phyloP scores from a whole-genome alignment of 2,329 filamentous ascomycete genomes.

The Aspergillus fijiensis region DNA sequence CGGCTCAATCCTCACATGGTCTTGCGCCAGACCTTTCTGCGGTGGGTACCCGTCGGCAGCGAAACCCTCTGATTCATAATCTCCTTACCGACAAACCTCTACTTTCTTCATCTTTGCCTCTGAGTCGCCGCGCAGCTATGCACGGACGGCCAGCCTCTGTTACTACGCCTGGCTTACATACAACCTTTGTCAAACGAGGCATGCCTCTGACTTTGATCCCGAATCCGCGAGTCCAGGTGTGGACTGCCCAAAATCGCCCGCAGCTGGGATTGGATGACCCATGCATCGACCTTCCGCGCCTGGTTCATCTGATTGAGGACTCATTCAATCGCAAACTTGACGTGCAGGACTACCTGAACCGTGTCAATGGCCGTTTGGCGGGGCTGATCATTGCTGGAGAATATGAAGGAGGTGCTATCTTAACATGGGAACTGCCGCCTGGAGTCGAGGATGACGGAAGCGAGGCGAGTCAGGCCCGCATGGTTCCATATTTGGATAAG shows the following conservation, averaged over 20 bases:
- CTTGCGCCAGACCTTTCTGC: constrained; percentile 41
- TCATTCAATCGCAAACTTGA: constrained; percentile 86
- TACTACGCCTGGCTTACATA: constrained; percentile 50
- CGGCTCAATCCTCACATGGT: constrained; percentile 36
- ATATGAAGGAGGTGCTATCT: constrained; percentile 91
- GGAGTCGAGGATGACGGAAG: constrained; percentile 56
- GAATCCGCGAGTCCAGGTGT: constrained; percentile 63
- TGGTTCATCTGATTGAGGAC: constrained; percentile 87
- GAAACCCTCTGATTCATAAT: constrained; percentile 92
- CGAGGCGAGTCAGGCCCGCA: constrained; percentile 55
- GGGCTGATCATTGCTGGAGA: constrained; percentile 93
- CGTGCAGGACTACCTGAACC: constrained; percentile 73
- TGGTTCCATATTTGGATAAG: constrained; percentile 94
- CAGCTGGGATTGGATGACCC: constrained; percentile 73
- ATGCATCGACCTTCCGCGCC: constrained; percentile 75
- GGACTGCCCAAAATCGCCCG: constrained; percentile 64
- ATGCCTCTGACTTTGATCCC: constrained; percentile 86
- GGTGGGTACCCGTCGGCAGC: constrained; percentile 59
- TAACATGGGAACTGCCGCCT: constrained; percentile 86
- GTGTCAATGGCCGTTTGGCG: constrained; percentile 78
- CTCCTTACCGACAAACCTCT: constrained; percentile 92
- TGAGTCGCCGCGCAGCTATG: constrained; percentile 57
- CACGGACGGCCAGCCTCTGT: constrained; percentile 32
- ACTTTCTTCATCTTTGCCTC: constrained; percentile 85
- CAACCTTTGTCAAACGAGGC: constrained; percentile 86